A percentile compares a stretch with the other conserved stretches of the same genome.
phyloP scores from a whole-genome alignment of 768 basidiomycete species.

The Tephrocybe sp. region DNA sequence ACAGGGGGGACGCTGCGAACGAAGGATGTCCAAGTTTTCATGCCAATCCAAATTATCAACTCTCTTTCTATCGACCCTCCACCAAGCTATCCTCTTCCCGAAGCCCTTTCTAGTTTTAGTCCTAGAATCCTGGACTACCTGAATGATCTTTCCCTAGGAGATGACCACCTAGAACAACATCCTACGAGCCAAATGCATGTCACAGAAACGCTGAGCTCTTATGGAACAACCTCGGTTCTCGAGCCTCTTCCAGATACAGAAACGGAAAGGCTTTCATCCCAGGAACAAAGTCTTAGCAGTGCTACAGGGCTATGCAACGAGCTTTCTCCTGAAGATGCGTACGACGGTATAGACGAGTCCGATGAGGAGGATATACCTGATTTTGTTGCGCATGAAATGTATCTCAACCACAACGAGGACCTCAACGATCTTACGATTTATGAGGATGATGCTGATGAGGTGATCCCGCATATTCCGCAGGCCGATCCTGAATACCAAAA shows the following conservation, averaged over 20 bases:
- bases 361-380: slow-evolving; percentile 4
- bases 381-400: neutral
- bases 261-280: neutral
- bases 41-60: slow-evolving; percentile 79
- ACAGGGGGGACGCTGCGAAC: slow-evolving; percentile 57
- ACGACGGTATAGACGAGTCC: slow-evolving; percentile 3
- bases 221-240: neutral
- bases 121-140: neutral
- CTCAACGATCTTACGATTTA: slow-evolving; percentile 20
- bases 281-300: neutral
- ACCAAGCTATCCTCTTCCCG: slow-evolving; percentile 36
- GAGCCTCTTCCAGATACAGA: too few species aligned
- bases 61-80: slow-evolving; percentile 87
- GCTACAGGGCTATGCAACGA: neutral
- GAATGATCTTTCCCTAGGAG: neutral
- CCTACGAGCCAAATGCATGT: neutral
- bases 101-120: neutral
- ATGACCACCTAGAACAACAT: too few species aligned
- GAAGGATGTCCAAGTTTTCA: slow-evolving; percentile 50
- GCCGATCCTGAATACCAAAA: slow-evolving; percentile 26
- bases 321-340: slow-evolving; percentile 1
- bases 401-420: slow-evolving; percentile 10
- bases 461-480: slow-evolving; percentile 33
- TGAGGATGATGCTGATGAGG: slow-evolving; percentile 30
- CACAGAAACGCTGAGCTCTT: neutral